Evolutionary conservation across 2,329 filamentous ascomycete species (phyloP), one percentile per base, ranked within the genome.

Genomic region (Neofusicoccum cordaticola): DNA sequence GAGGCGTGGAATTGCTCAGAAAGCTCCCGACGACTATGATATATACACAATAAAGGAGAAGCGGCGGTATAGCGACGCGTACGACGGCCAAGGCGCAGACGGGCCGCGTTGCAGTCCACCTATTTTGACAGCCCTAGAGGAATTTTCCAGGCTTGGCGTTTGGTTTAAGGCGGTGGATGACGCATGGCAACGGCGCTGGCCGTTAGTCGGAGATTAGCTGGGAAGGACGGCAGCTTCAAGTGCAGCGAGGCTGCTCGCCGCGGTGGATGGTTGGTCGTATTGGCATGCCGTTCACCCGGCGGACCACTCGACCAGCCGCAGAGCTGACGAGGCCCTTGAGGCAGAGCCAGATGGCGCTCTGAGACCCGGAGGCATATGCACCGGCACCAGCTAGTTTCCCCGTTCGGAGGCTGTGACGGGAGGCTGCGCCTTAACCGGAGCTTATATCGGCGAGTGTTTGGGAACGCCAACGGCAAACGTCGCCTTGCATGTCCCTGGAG

Each of bases 1-100:
- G 52, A n/a, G 9, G 19, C 34, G 15, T 15, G 4, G 41, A 35
- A 5, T 12, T 13, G 27, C 12, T 37, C n/a, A 15, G 34, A 19
- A 15, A 37, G 12, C 27, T 7, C 7, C 6, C 27, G n/a, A 44
- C 9, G 12, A 13, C 31, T 35, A 19, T 4, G 13, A 35, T 60
- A 60, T 60, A 60, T 47, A 60, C 22, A n/a, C n/a, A 17, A 37
- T 22, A 60, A 60, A 37, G 56, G 41, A 60, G 56, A 47, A 39
- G 5, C 3, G 6, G 9, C 51, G 19, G 17, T 56, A 15, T 22
- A 27, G 34, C 41, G 52, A 56, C 52, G 53, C 37, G 53, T 57
- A 56, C 52, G 19, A 31, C 37, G 19, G 53, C n/a, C 56, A 45
- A 19, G 56, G 56, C 42, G 56, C 31, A 47, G 56, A 35, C 35